Evolutionary conservation across 495 filamentous ascomycete species (phyloP), one percentile per base, ranked within the genome.

Genomic region (Parachaetomium inaequale): DNA sequence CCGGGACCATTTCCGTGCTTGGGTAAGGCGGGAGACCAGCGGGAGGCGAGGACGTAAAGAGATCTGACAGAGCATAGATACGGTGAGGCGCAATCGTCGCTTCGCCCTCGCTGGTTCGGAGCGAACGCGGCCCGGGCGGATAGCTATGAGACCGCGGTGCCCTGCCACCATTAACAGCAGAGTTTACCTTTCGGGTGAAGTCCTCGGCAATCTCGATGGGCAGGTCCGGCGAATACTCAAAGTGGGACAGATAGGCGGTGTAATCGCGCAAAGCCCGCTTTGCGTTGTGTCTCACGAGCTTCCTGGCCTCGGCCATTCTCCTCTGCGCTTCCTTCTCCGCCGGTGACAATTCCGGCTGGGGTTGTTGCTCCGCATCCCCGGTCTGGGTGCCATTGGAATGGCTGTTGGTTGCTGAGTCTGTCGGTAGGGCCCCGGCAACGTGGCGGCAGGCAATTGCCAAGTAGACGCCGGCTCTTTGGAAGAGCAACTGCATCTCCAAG

Each of bases 251-350:
- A 64, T 87, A 91, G 23, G 82, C 75, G 58, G 84, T 74, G 68
- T 88, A 91, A 70, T 92, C 89, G 54, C 83, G 80, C 23, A 92
- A 68, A 4, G 88, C 89, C 34, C 87, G 83, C 71, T 90, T 91
- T 5, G 90, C 89, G 72, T 89, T 82, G 3, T 79, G 78, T 63
- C 85, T 84, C 53, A 92, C 88, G 4, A 78, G 71, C 68, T 89
- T 89, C 40, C 86, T 78, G 28, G 86, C 83, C 62, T 88, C 83
- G 31, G 81, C 69, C 36, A 82, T 76, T 54, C 72, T 76, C 29
- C 71, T 69, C 31, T 79, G 70, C 19, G 76, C 79, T 28, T 73
- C 80, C 56, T 74, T 74, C 32, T 76, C 72, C 23, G 71, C 77
- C 46, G 68, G 32, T 3, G 61, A 61, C 14, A 38, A 15, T 49